Evolutionary conservation across 2,329 filamentous ascomycete species (phyloP), one percentile per base, ranked within the genome.

Genomic region (Periconia digitata): DNA sequence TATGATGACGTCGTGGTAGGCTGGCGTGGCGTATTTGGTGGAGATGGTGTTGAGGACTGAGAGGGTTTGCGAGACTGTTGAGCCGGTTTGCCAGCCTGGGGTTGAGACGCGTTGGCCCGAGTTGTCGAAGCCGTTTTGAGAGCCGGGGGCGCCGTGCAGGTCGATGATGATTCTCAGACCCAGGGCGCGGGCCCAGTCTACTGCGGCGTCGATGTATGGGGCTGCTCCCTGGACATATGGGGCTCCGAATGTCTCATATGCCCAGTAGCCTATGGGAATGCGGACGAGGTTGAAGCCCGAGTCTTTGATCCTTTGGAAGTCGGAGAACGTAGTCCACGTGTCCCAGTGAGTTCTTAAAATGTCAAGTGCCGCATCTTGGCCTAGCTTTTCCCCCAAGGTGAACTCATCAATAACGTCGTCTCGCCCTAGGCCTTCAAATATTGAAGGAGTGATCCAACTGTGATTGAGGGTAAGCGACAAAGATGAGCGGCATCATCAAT

Each of bases 101-200:
- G 47, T 74, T 42, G 53, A 56, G 42, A 71, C 72, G 55, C 71
- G 71, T 48, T 80, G 76, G 2, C 83, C 83, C 35, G 78, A 82
- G 64, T 85, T 85, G 64, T 85, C 83, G 60, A 81, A 85, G 8
- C 82, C 82, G 53, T 85, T 84, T 54, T 84, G 82, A 1, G 75
- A 79, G 23, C 77, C 77, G 13, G 79, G 81, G 3, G 77, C 78
- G 27, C 79, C 80, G 60, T 85, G 82, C 6, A 84, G 72, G 56
- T 85, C 82, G 40, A 85, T 78, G 58, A 83, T 71, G n/a, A 84
- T 73, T 62, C 82, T 81, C 32, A 83, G 60, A 1, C 77, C 76
- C 0, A 76, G 69, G 29, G 71, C 70, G 36, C 79, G 63, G 4
- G 81, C 78, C 81, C 81, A 85, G 40, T 78, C 77, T 43, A 84